Evolutionary conservation across 306 rosid species (phyloP), one percentile per base, ranked within the genome.

Genomic region (Castanea sativa): DNA sequence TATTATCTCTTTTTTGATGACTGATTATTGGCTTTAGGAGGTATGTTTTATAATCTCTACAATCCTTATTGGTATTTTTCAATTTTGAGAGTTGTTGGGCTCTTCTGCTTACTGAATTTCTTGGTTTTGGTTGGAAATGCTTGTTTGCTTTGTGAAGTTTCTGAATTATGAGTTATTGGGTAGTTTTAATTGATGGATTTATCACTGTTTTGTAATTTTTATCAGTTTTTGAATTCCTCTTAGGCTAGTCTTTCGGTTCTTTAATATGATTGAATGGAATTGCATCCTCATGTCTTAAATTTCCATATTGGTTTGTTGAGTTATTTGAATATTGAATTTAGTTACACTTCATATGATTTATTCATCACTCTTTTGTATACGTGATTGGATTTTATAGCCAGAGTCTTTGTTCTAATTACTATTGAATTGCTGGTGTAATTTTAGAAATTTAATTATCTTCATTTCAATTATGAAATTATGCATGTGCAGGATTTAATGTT

Each of bases 401-500:
- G 35, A 60, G 56, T 45, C 18, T 41, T 33, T 25, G 23, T 55
- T 68, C 43, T 19, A 81, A 51, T 45, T 25, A 45, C 35, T n/a
- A 32, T 63, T 61, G 19, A 56, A 33, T 2, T 33, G 49, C 15
- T 33, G 5, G 33, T 35, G 72, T 35, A 29, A 9, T 70, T 55
- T 45, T 9, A 51, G 57, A 52, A n/a, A 49, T 49, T 38, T 53
- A n/a, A 12, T 70, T 58, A 45, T 29, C 35, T 63, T 60, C 18
- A 30, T 55, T 55, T 43, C 51, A 35, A 12, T 49, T 60, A 20
- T 56, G 27, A 71, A 64, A 55, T 73, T 68, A 14, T 80, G 69
- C 49, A 8, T 87, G 60, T 80, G 85, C 89, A 91, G 93, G 92
- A 77, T 32, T 72, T 86, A 32, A 74, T 55, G 70, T 68, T 77